phyloP scores from a whole-genome alignment of 106 monocot species.

The Dendrobium officinale region DNA sequence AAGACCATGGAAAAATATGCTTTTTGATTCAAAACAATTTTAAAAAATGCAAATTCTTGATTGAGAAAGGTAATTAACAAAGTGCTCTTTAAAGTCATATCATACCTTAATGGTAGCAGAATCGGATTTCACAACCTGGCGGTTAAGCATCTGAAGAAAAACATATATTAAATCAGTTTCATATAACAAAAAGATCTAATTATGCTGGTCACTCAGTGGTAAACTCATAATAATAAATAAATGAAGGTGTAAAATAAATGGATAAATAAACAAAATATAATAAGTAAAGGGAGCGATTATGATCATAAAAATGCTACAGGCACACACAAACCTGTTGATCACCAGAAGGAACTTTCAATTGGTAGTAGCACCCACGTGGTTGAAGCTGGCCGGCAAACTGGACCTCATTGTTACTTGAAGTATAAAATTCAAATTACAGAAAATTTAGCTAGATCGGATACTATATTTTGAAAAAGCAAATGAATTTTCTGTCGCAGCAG shows the following conservation, averaged over 20 bases:
- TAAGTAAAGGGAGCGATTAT: background rate
- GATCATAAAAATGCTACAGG: background rate
- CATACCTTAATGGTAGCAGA: conserved; percentile 91
- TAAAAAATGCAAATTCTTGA: background rate
- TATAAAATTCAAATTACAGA: background rate
- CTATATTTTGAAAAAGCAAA: background rate
- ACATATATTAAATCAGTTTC: background rate
- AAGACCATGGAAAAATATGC: background rate
- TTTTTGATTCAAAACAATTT: background rate
- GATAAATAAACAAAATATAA: background rate
- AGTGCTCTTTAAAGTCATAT: background rate
- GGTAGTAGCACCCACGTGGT: conserved; percentile 69
- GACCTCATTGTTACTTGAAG: conserved; percentile 80
- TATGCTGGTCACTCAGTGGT: background rate
- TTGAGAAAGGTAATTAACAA: background rate
- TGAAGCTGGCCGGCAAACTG: conserved; percentile 96
- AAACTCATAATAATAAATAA: background rate
- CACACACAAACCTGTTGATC: conserved; percentile 40
- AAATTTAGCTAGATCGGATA: background rate
- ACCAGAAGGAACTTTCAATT: conserved; percentile 54
- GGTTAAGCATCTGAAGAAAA: conserved; percentile 61
- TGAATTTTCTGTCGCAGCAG: background rate
- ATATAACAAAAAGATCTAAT: background rate
- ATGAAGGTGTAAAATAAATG: background rate
- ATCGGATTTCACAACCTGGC: conserved; percentile 98